These are phyloP conservation scores for Warburgia ugandensis DNA, from an alignment of 164 flowering plant genomes.

Conservation along the genomic window DNA sequence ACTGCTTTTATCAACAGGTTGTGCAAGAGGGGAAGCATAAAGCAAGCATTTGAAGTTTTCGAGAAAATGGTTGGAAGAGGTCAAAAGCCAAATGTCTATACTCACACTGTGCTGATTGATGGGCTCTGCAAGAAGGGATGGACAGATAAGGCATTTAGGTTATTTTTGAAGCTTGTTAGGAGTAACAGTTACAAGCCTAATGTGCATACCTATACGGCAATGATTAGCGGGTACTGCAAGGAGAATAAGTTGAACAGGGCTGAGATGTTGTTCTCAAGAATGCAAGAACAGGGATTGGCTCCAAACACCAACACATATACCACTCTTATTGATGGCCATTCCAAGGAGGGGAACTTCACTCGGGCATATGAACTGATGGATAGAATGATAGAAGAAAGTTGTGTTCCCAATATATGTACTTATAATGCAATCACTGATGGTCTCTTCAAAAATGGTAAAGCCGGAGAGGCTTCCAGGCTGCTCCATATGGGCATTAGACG, in stretches of 20 bases:
- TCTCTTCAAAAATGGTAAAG: conserved; percentile 60
- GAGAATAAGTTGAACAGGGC: conserved; percentile 77
- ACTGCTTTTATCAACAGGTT: conserved; percentile 63
- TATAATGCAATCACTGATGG: conserved; percentile 66
- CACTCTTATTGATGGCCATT: conserved; percentile 69
- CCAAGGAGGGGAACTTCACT: conserved; percentile 60
- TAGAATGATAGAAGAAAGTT: conserved; percentile 48
- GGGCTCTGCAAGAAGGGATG: conserved; percentile 95
- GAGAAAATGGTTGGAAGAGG: conserved; percentile 86
- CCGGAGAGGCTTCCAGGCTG: conserved; percentile 47
- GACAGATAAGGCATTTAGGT: conserved; percentile 89
- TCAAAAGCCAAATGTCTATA: conserved; percentile 83
- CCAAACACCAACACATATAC: conserved; percentile 78
- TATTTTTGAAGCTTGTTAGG: conserved; percentile 77
- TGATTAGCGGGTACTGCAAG: conserved; percentile 85
- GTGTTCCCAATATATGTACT: conserved; percentile 54
- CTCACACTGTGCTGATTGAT: conserved; percentile 76
- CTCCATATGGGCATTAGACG: conserved; percentile 26
- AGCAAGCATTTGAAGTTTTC: conserved; percentile 76
- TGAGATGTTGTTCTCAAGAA: conserved; percentile 69
- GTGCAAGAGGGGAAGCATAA: conserved; percentile 71
- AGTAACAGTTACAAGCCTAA: conserved; percentile 83
- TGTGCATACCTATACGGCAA: conserved; percentile 81
- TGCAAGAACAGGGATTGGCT: conserved; percentile 72
- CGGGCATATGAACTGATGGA: conserved; percentile 68